Evolutionary conservation across 1,284 basidiomycete genomes (phyloP), one percentile per base, ranked within the genome.

Genomic region (Ganoderma boninense): DNA sequence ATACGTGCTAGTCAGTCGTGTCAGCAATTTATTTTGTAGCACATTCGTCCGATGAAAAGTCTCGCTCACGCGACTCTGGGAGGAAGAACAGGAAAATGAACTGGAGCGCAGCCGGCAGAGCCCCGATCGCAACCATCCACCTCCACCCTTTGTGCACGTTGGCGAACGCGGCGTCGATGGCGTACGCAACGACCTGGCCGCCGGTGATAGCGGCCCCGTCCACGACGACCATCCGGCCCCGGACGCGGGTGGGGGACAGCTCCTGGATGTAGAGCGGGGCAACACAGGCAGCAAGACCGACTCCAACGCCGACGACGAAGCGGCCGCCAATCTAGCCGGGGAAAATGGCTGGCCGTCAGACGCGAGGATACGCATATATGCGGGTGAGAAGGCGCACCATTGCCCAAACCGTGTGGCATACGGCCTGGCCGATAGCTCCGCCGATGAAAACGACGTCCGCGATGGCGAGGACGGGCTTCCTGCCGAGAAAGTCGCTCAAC

Each of bases 201-300:
- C 90, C 82, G 0, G 90, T 91, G 74, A 91, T 91, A 82, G 89
- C 87, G 2, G 89, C 88, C 26, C 90, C 79, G 69, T 91, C 90
- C 26, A 92, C 79, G 29, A 89, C 89, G 7, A 95, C 94, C 87
- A 96, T 90, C 38, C 92, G 84, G 0, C 94, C 95, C 18, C 94
- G 86, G 56, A 93, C 85, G 40, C 87, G 84, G 5, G 92, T 94
- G 0, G 94, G 94, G 0, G 93, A 90, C 32, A 96, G 86, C 79
- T 96, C 95, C 77, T 94, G 92, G 67, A 96, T 95, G 79, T 95
- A 95, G 5, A 96, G 84, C 3, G 94, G 93, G 0, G 93, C 92
- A 64, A 94, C 88, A 76, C 93, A 95, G 7, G 91, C 88, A 20
- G 93, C 93, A 0, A 94, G 82, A 10, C 92, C 90, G 4, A 92